Evolutionary conservation across 2,329 filamentous ascomycete genomes (phyloP).

Genomic region (Neonectria hederae): DNA sequence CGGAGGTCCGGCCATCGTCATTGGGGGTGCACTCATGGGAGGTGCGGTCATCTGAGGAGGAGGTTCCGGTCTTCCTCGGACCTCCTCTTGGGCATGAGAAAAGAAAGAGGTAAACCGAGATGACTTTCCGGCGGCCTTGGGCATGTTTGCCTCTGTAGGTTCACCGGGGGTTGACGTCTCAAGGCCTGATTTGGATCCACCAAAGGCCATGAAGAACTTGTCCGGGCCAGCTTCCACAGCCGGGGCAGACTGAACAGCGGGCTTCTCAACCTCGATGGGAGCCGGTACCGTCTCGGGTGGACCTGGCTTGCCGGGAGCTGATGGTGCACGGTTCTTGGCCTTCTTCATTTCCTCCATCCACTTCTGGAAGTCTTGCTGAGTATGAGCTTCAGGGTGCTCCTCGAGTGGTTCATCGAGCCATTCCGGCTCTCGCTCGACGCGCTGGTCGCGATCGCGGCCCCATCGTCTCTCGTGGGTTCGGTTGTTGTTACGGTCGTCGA

Average conservation of each 20-base stretch:
- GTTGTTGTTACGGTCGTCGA: slow-evolving; percentile 67
- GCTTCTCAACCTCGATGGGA: slow-evolving; percentile 58
- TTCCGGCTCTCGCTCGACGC: slow-evolving; percentile 83
- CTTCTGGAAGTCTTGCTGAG: slow-evolving; percentile 90
- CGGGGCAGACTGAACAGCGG: slow-evolving; percentile 67
- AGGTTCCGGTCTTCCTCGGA: slow-evolving; percentile 59
- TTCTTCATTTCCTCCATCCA: slow-evolving; percentile 94
- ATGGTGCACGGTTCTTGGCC: slow-evolving; percentile 55
- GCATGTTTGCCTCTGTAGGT: slow-evolving; percentile 56
- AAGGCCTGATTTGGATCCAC: slow-evolving; percentile 50
- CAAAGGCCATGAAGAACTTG: slow-evolving; percentile 76
- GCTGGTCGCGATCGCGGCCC: slow-evolving; percentile 66
- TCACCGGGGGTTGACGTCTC: slow-evolving; percentile 64
- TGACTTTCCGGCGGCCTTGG: slow-evolving; percentile 70
- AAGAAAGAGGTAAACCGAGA: slow-evolving; percentile 91
- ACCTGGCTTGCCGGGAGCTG: slow-evolving; percentile 50
- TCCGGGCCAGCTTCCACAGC: slow-evolving; percentile 75
- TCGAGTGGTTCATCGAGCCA: slow-evolving; percentile 84
- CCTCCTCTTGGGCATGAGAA: slow-evolving; percentile 59
- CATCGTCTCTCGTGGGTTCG: slow-evolving; percentile 59
- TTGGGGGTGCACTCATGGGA: slow-evolving; percentile 27
- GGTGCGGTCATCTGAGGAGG: slow-evolving; percentile 52
- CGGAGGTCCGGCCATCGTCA: slow-evolving; percentile 12
- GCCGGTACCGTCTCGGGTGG: slow-evolving; percentile 48
- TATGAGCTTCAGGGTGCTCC: slow-evolving; percentile 76